These are phyloP conservation scores for Botryotinia calthae DNA, from an alignment of 2,329 filamentous ascomycete species.

Conservation along the genomic window DNA sequence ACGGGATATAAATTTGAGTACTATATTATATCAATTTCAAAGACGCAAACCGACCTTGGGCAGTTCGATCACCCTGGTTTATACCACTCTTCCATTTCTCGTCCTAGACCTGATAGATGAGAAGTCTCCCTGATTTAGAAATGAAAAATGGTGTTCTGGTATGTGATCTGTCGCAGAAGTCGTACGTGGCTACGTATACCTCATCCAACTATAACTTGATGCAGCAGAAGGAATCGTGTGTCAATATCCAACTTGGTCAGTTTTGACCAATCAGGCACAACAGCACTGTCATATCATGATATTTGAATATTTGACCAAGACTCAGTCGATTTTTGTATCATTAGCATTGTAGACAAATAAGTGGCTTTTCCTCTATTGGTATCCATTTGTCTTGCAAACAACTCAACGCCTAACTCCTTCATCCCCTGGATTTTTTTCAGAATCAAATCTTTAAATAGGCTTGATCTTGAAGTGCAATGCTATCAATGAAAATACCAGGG, in stretches of 20 bases:
- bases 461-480: constrained; percentile 97
- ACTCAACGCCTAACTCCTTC: constrained; percentile 35
- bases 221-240: background rate
- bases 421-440: constrained; percentile 1
- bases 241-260: background rate
- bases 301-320: background rate
- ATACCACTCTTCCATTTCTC: background rate
- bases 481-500: constrained; percentile 93
- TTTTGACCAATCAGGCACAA: background rate
- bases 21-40: background rate
- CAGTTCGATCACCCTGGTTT: background rate
- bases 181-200: background rate
- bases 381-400: constrained; percentile 31
- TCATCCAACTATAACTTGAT: background rate
- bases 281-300: background rate
- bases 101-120: background rate
- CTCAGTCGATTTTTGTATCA: background rate
- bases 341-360: constrained; percentile 8
- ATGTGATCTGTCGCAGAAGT: background rate
- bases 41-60: background rate
- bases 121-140: background rate
- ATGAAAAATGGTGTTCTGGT: background rate
- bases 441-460: constrained; percentile 54
- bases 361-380: constrained; percentile 31
- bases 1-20: background rate